Evolutionary conservation across 495 filamentous ascomycete species (phyloP).

Genomic region (Aspergillus egyptiacus): DNA sequence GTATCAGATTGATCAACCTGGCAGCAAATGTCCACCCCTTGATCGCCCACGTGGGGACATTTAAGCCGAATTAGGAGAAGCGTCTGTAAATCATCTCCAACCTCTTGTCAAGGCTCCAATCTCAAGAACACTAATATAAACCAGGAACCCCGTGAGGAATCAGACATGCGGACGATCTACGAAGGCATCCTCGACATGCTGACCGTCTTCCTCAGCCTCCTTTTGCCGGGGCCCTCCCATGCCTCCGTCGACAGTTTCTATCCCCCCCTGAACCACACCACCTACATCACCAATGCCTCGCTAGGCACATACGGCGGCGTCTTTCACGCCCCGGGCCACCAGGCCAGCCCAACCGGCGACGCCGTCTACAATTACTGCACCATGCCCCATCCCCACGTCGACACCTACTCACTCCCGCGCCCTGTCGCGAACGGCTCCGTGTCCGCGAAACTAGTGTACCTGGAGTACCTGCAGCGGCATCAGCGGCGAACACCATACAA

Average conservation of each 20-base stretch:
- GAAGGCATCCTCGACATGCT: constrained; percentile 10
- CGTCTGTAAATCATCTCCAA: too few species aligned
- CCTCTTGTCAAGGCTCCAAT: too few species aligned
- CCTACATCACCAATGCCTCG: constrained; percentile 35
- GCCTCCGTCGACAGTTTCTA: constrained; percentile 34
- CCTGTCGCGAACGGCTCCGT: constrained; percentile 26
- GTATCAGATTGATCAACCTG: too few species aligned
- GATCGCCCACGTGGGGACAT: too few species aligned
- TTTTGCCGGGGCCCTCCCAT: constrained; percentile 2
- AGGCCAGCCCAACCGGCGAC: constrained; percentile 23
- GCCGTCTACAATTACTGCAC: constrained; percentile 39
- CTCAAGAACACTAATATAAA: too few species aligned
- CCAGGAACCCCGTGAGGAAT: too few species aligned
- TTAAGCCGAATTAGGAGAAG: too few species aligned
- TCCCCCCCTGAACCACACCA: constrained; percentile 33
- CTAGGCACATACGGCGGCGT: constrained; percentile 39
- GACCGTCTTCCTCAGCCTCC: not conserved
- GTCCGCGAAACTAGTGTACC: constrained; percentile 30
- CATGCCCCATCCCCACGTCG: constrained; percentile 41
- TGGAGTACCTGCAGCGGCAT: constrained; percentile 41
- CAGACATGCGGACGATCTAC: not conserved
- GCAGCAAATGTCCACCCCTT: too few species aligned
- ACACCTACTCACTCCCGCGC: constrained; percentile 29
- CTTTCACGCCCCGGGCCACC: constrained; percentile 29
- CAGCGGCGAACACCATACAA: constrained; percentile 41